Percentiles rank a stretch among this genome's conserved stretches.
phyloP scores from a whole-genome alignment of 2,329 filamentous ascomycete species.

The Epichloe uncinata region DNA sequence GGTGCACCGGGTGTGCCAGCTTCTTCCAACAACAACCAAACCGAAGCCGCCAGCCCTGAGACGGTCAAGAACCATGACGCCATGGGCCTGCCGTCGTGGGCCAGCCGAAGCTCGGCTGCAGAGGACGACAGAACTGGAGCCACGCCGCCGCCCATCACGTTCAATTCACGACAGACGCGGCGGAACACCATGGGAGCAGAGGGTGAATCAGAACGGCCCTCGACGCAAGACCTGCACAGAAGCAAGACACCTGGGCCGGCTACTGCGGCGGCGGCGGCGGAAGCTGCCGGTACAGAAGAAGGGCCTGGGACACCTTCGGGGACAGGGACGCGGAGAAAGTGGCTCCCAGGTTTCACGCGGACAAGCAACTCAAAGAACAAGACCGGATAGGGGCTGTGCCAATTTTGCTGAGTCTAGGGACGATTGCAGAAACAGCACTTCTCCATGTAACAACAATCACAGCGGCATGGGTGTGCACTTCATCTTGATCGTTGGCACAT shows the following conservation, averaged over 20 bases:
- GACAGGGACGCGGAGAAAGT: conserved; percentile 21
- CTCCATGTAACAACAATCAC: neutral
- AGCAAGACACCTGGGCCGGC: conserved; percentile 4
- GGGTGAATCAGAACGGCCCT: conserved; percentile 9
- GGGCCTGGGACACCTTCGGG: conserved; percentile 7
- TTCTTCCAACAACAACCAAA: neutral
- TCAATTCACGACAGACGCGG: conserved; percentile 25
- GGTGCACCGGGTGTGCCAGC: conserved; percentile 12
- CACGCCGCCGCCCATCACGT: conserved; percentile 43
- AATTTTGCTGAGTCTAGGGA: neutral
- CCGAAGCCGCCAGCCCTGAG: conserved; percentile 7
- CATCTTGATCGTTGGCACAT: neutral
- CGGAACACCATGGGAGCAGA: conserved; percentile 14
- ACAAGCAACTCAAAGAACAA: conserved; percentile 12
- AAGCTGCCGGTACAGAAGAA: neutral
- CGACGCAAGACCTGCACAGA: conserved; percentile 4
- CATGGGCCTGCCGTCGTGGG: conserved; percentile 29
- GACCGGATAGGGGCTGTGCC: conserved; percentile 6
- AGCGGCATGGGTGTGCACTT: neutral
- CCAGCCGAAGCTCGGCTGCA: conserved; percentile 18
- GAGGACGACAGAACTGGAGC: conserved; percentile 34
- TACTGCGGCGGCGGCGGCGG: conserved; percentile 1
- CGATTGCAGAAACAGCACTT: neutral
- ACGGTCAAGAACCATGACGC: conserved; percentile 10
- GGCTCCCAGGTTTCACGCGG: conserved; percentile 21